A percentile compares a stretch with the other conserved stretches of the same genome.
These are phyloP conservation scores for Kazachstania sp. DNA, from an alignment of 1,139 yeast species.

Conservation along the genomic window DNA sequence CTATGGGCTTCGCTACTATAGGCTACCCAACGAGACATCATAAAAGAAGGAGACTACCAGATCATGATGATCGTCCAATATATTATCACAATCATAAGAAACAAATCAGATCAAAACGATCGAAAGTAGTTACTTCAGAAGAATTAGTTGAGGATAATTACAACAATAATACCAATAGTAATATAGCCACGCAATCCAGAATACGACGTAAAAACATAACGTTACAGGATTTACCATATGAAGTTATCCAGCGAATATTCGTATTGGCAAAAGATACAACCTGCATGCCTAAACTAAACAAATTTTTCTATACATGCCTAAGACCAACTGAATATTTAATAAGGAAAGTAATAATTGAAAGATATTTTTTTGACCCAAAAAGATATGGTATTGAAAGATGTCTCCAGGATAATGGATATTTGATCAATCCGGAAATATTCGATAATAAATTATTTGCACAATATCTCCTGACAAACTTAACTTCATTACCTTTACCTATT, in stretches of 20 bases:
- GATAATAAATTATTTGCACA: neutral
- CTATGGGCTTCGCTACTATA: constrained; percentile 12
- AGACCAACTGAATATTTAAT: constrained; percentile 10
- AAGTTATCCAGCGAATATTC: constrained; percentile 17
- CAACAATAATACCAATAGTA: neutral
- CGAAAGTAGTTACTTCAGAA: neutral
- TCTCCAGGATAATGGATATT: neutral
- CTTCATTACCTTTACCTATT: neutral
- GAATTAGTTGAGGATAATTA: neutral
- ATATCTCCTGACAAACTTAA: constrained; percentile 2
- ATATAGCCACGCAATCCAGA: neutral
- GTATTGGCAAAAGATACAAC: constrained; percentile 11
- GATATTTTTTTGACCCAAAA: constrained; percentile 8
- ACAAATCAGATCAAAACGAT: neutral
- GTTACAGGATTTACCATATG: constrained; percentile 14
- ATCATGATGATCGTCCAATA: constrained; percentile 3
- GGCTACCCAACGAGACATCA: constrained; percentile 12
- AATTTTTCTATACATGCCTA: constrained; percentile 9
- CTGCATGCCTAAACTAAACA: constrained; percentile 11
- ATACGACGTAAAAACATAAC: constrained; percentile 1
- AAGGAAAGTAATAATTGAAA: constrained; percentile 9
- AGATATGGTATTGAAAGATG: constrained; percentile 2
- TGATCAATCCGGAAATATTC: constrained; percentile 7
- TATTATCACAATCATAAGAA: constrained; percentile 5
- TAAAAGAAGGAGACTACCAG: constrained; percentile 6